Percentiles rank a stretch among this genome's conserved stretches.
phyloP scores from a whole-genome alignment of 2,329 filamentous ascomycete species.

The Paecilomyces variotii region DNA sequence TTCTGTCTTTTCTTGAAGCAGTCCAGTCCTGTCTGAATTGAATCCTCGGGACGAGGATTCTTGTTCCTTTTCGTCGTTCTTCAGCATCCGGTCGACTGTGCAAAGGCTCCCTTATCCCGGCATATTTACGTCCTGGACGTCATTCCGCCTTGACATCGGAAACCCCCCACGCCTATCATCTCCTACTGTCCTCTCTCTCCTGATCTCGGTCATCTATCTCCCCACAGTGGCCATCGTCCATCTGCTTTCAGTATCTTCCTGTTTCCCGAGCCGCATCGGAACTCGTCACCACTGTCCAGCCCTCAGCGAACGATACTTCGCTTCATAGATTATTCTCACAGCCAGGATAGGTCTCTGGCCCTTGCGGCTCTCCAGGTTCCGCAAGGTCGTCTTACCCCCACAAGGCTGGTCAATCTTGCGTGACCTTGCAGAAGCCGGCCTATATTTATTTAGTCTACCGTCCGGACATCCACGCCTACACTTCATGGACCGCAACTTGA shows the following conservation, averaged over 20 bases:
- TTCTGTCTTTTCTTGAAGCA: background rate
- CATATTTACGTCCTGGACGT: conserved; percentile 10
- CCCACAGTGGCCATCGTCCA: background rate
- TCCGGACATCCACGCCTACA: background rate
- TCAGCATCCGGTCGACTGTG: background rate
- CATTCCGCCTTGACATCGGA: conserved; percentile 11
- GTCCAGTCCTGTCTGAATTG: background rate
- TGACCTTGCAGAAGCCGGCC: background rate
- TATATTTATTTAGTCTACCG: background rate
- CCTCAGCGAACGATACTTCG: background rate
- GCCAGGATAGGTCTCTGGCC: background rate
- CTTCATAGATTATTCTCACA: background rate
- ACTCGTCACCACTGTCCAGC: background rate
- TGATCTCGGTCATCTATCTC: background rate
- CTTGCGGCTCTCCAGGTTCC: background rate
- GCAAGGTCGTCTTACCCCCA: background rate
- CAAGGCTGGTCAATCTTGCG: background rate
- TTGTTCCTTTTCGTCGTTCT: background rate
- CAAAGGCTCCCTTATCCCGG: background rate
- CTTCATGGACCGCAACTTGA: conserved; percentile 2
- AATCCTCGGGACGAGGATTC: background rate
- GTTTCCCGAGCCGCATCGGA: background rate
- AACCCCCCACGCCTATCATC: conserved; percentile 7
- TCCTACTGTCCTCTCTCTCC: conserved; percentile 1
- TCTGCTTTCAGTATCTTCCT: background rate